These are phyloP conservation scores for Trifolium dubium DNA, from an alignment of 306 rosid genomes.

Conservation along the genomic window DNA sequence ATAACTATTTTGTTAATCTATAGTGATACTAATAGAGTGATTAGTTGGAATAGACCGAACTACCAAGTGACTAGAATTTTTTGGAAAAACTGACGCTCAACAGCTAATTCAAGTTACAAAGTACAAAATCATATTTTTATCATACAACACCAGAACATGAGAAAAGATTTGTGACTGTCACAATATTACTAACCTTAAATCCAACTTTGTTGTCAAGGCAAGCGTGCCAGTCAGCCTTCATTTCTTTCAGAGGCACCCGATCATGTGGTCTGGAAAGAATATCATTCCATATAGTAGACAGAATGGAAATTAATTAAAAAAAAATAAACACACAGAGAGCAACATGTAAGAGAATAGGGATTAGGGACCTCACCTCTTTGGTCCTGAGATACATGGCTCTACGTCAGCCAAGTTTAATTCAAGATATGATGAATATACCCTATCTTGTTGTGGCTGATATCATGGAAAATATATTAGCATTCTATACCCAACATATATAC, in stretches of 20 bases:
- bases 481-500: slow-evolving; percentile 30
- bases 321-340: slow-evolving; percentile 9
- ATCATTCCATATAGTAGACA: background rate
- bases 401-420: slow-evolving; percentile 80
- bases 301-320: slow-evolving; percentile 21
- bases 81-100: background rate
- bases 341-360: slow-evolving; percentile 11
- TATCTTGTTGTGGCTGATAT: slow-evolving; percentile 85
- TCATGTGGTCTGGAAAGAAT: slow-evolving; percentile 76
- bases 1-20: no score
- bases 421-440: slow-evolving; percentile 91
- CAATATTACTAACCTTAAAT: slow-evolving; percentile 69
- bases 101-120: slow-evolving; percentile 17
- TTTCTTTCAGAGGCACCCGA: slow-evolving; percentile 81
- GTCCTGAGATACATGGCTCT: slow-evolving; percentile 91
- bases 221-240: slow-evolving; percentile 92
- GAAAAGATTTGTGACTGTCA: background rate
- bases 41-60: no score
- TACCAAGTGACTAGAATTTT: no score
- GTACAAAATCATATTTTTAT: background rate
- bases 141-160: slow-evolving; percentile 26
- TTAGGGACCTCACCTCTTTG: slow-evolving; percentile 70
- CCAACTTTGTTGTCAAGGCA: slow-evolving; percentile 97
- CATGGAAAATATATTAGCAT: slow-evolving; percentile 42
- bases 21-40: no score